A percentile compares a stretch with the other conserved stretches of the same genome.
Evolutionary conservation across 116 monocot genomes (phyloP).

Genomic region (Iris pallida): DNA sequence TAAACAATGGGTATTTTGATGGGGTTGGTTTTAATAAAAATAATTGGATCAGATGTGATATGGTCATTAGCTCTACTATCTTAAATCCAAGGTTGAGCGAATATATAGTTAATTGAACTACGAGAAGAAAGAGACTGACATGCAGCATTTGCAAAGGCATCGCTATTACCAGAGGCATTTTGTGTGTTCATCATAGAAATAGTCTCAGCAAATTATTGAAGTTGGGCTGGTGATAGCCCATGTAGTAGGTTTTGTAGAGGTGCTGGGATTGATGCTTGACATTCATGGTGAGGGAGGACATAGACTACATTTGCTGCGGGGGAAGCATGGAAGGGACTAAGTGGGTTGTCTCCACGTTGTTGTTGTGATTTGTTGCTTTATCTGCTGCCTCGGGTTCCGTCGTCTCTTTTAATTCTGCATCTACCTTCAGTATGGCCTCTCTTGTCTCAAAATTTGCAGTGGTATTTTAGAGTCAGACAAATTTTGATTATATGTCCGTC

Average conservation of each 20-base stretch:
- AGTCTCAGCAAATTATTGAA: background rate
- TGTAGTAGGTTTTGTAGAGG: background rate
- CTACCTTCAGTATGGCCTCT: background rate
- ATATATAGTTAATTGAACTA: slow-evolving; percentile 1
- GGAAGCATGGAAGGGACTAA: background rate
- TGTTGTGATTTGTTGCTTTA: background rate
- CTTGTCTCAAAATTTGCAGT: background rate
- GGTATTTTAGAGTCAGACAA: background rate
- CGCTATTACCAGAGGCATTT: background rate
- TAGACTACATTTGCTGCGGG: background rate
- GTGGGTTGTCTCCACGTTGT: background rate
- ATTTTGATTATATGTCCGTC: background rate
- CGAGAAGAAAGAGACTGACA: background rate
- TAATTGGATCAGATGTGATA: background rate
- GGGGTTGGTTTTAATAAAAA: background rate
- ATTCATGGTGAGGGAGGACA: background rate
- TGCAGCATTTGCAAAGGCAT: background rate
- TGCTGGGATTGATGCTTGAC: background rate
- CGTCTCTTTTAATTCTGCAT: background rate
- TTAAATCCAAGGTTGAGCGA: background rate
- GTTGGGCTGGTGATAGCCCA: background rate
- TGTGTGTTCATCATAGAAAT: background rate
- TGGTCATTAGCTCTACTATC: slow-evolving; percentile 4
- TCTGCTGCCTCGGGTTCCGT: background rate
- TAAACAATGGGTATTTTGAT: background rate